Conservation (phyloP, 2,329 filamentous ascomycete genomes). For the Nothophaeocryptopus gaeumannii region DNA sequence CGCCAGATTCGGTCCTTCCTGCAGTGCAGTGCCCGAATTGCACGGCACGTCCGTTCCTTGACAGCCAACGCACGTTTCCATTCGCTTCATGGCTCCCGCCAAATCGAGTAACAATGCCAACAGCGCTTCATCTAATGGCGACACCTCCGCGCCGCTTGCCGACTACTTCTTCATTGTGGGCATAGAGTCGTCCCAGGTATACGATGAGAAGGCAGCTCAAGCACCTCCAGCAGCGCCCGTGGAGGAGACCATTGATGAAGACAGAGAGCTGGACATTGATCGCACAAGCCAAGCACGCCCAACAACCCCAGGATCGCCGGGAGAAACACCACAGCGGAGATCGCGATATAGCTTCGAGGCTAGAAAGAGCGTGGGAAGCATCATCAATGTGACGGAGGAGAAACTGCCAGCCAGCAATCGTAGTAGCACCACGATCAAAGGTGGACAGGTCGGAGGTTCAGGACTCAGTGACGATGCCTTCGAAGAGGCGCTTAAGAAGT, state of each 20-base stretch:
- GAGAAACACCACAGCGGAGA: constrained; percentile 36
- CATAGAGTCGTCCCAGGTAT: constrained; percentile 52
- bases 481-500: constrained; percentile 87
- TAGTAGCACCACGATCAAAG: constrained; percentile 63
- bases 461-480: constrained; percentile 67
- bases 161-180: constrained; percentile 66
- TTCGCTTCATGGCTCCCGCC: constrained; percentile 25
- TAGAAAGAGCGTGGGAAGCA: constrained; percentile 52
- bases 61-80: neutral
- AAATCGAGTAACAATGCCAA: constrained; percentile 19
- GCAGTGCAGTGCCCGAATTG: too few relatives aligned
- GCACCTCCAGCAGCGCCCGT: constrained; percentile 36
- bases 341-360: constrained; percentile 48
- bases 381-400: constrained; percentile 42
- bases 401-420: constrained; percentile 58
- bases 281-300: constrained; percentile 47
- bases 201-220: constrained; percentile 41
- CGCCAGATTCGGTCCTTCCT: too few relatives aligned
- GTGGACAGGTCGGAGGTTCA: constrained; percentile 39
- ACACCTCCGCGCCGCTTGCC: constrained; percentile 54
- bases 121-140: constrained; percentile 33
- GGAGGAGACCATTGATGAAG: constrained; percentile 61
- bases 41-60: too few relatives aligned
- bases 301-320: constrained; percentile 43
- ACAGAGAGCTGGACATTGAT: constrained; percentile 56